Evolutionary conservation across 176 grass and related monocot genomes (phyloP), one percentile per base, ranked within the genome.

Genomic region (Rhynchospora breviuscula): DNA sequence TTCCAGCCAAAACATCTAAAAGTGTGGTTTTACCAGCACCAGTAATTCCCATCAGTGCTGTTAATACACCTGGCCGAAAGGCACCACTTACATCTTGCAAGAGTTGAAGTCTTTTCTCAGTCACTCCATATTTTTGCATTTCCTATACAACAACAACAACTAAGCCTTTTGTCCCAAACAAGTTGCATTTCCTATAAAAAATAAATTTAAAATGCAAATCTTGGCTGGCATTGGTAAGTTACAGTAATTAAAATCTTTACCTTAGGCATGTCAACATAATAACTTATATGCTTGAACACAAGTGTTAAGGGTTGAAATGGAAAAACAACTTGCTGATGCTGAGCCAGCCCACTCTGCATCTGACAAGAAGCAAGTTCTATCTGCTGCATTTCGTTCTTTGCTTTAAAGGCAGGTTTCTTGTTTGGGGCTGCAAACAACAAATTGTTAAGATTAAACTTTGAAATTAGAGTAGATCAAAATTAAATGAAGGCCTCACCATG

Each of bases 1-100:
- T 93, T 89, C 95, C 95, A 82, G 89, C 90, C 79, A 94, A 93
- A 80, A 98, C 92, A 84, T 94, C 95, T 4, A 98, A 86, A 74
- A 98, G 44, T 84, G 95, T 98, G 83, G 95, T 98, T 84, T 98
- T 98, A 54, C 95, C 95, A 77, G 95, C 95, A 57, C 95, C 95
- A 54, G 95, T 98, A 62, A 98, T 78, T 31, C 95, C 95, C 95
- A 98, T 98, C 58, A 98, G 75, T 84, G 92, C 95, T 84, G 90
- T 98, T 90, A 98, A 81, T 22, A 98, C 87, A 74, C 95, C 92
- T 63, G 95, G 92, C 82, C 83, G 89, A 78, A 98, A 91, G 45
- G 85, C 90, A 76, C 95, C 95, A 76, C 87, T 94, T 65, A 91
- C 90, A 71, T 93, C 89, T 79, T 83, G 84, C 79, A 98, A 88